Conservation (phyloP, 768 basidiomycete species). For the Pisolithus orientalis region DNA sequence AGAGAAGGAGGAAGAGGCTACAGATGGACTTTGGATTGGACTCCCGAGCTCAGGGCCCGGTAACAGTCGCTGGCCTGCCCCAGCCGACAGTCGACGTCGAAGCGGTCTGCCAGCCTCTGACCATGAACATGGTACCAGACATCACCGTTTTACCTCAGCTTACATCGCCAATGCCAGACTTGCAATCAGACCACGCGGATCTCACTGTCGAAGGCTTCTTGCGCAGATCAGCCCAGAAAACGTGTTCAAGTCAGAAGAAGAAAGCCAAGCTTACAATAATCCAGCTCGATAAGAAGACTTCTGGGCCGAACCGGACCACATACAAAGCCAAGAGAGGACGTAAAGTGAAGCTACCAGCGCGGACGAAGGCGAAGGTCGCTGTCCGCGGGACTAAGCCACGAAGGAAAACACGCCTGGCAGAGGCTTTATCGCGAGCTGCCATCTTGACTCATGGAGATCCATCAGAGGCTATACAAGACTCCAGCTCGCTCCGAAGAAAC, state of each 20-base stretch:
- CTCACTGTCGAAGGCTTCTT: constrained; percentile 25
- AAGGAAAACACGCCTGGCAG: constrained; percentile 6
- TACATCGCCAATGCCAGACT: too few species aligned
- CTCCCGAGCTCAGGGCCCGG: not conserved
- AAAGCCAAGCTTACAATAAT: not conserved
- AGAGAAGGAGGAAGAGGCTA: constrained; percentile 20
- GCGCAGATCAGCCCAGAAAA: constrained; percentile 3
- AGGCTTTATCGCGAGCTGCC: constrained; percentile 20
- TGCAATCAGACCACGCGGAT: too few species aligned
- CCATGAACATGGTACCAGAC: constrained; percentile 10
- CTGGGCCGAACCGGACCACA: too few species aligned
- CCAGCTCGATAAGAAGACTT: not conserved
- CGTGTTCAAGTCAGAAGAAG: not conserved
- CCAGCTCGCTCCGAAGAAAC: not conserved
- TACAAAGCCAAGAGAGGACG: constrained; percentile 2
- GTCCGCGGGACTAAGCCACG: not conserved
- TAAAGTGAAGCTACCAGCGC: constrained; percentile 13
- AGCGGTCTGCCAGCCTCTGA: not conserved
- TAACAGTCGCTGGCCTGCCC: not conserved
- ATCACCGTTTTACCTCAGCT: constrained; percentile 13
- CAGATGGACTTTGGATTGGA: constrained; percentile 1
- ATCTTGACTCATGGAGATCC: constrained; percentile 22
- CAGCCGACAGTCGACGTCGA: not conserved
- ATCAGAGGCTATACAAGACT: constrained; percentile 9
- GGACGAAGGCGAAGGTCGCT: not conserved